A percentile compares a stretch with the other conserved stretches of the same genome.
phyloP scores from a whole-genome alignment of 2,329 filamentous ascomycete genomes.

The Didymellaceae sp. region DNA sequence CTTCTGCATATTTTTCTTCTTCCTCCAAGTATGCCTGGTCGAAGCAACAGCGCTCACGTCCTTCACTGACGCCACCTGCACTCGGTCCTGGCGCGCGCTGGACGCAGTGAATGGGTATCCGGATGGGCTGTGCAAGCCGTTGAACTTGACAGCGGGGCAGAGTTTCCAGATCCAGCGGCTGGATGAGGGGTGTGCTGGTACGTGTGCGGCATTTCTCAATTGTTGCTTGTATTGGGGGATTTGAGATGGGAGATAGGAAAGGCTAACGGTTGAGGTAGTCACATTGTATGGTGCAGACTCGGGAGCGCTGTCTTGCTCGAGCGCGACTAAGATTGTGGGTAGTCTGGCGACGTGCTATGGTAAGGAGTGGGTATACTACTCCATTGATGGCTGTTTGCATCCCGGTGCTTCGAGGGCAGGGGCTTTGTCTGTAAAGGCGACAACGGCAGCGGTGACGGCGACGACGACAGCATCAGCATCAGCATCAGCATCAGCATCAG shows the following conservation, averaged over 20 bases:
- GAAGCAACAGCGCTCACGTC: too few relatives aligned
- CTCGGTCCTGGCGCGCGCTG: slow-evolving; percentile 18
- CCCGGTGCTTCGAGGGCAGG: slow-evolving; percentile 14
- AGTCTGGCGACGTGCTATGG: slow-evolving; percentile 36
- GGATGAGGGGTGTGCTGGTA: slow-evolving; percentile 36
- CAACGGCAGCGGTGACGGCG: background rate
- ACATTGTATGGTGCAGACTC: slow-evolving; percentile 34
- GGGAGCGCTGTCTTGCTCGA: slow-evolving; percentile 23
- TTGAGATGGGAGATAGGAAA: too few relatives aligned
- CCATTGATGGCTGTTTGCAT: slow-evolving; percentile 32
- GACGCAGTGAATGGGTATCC: slow-evolving; percentile 27
- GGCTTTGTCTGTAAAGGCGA: background rate
- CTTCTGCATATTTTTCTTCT: too few relatives aligned
- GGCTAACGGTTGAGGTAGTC: slow-evolving; percentile 22
- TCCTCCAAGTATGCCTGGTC: background rate
- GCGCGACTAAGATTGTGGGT: slow-evolving; percentile 25
- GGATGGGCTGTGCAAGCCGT: slow-evolving; percentile 23
- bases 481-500: too few relatives aligned
- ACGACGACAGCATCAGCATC: slow-evolving; percentile 8
- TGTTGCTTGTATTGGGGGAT: background rate
- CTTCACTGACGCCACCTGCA: slow-evolving; percentile 22
- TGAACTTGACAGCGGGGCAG: slow-evolving; percentile 19
- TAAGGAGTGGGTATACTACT: slow-evolving; percentile 37
- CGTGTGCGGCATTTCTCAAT: background rate
- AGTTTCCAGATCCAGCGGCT: slow-evolving; percentile 35